Evolutionary conservation across 2,329 filamentous ascomycete species (phyloP).

Genomic region (Neurospora crassa): DNA sequence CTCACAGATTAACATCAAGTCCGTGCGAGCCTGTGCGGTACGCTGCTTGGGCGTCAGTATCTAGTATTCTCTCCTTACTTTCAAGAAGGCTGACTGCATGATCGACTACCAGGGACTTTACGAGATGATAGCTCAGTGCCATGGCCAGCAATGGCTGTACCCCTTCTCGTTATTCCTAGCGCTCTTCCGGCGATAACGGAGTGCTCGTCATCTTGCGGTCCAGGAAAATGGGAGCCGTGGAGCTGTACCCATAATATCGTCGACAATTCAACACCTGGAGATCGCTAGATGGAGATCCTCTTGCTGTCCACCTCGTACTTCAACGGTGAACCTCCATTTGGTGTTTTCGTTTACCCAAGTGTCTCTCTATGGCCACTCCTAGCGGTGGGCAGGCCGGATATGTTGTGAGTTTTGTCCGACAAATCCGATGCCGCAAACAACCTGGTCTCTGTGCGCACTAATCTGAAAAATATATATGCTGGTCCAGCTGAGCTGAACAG

Average conservation of each 20-base stretch:
- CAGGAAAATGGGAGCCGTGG: background rate
- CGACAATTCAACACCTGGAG: background rate
- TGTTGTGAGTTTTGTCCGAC: background rate
- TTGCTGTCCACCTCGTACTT: background rate
- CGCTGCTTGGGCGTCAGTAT: background rate
- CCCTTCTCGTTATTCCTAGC: background rate
- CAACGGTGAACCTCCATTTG: background rate
- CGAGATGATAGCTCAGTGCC: background rate
- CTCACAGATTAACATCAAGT: background rate
- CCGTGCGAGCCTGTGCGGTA: background rate
- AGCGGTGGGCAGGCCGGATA: background rate
- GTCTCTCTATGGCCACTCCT: background rate
- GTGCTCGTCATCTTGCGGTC: background rate
- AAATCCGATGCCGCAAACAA: background rate
- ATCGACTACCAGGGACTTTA: background rate
- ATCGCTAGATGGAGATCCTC: background rate
- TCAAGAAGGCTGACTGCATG: background rate
- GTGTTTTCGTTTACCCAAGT: background rate
- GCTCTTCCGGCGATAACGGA: background rate
- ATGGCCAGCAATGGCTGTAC: background rate
- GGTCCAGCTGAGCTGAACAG: background rate
- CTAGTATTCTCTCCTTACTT: background rate
- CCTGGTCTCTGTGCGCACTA: background rate
- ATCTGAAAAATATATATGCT: background rate
- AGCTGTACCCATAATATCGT: background rate